phyloP scores from a whole-genome alignment of 495 filamentous ascomycete species.

The Lophiostoma macrostomum region DNA sequence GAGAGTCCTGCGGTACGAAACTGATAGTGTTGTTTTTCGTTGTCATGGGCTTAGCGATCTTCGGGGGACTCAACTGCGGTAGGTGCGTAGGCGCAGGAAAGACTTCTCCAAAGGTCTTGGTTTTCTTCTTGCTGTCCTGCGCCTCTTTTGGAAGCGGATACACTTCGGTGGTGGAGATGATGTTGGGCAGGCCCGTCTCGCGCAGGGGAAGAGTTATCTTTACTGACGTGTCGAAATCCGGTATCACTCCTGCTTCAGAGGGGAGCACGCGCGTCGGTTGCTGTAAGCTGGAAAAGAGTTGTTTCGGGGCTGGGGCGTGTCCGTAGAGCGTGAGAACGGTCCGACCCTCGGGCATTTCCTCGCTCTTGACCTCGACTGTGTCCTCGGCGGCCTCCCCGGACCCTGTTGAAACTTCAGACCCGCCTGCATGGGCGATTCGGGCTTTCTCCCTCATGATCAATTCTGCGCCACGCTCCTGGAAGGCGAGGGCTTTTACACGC shows the following conservation, averaged over 20 bases:
- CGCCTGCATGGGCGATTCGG: not conserved
- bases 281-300: slow-evolving; percentile 80
- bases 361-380: slow-evolving; percentile 1
- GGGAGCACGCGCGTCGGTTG: slow-evolving; percentile 41
- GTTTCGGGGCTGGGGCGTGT: slow-evolving; percentile 66
- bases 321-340: slow-evolving; percentile 69
- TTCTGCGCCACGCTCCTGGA: slow-evolving; percentile 18
- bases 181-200: slow-evolving; percentile 67
- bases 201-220: slow-evolving; percentile 49
- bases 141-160: slow-evolving; percentile 49
- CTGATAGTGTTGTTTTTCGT: slow-evolving; percentile 59
- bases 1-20: slow-evolving; percentile 55
- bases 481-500: slow-evolving; percentile 17
- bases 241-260: slow-evolving; percentile 33
- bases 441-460: slow-evolving; percentile 17
- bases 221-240: slow-evolving; percentile 42
- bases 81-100: slow-evolving; percentile 70
- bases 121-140: slow-evolving; percentile 41
- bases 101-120: slow-evolving; percentile 70
- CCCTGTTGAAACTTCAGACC: not conserved
- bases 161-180: slow-evolving; percentile 68
- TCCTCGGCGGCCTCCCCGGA: not conserved
- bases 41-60: slow-evolving; percentile 57
- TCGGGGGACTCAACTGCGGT: slow-evolving; percentile 68
- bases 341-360: slow-evolving; percentile 35